Conservation (phyloP, 805 yeast species). For the Schwanniomyces sp. region DNA sequence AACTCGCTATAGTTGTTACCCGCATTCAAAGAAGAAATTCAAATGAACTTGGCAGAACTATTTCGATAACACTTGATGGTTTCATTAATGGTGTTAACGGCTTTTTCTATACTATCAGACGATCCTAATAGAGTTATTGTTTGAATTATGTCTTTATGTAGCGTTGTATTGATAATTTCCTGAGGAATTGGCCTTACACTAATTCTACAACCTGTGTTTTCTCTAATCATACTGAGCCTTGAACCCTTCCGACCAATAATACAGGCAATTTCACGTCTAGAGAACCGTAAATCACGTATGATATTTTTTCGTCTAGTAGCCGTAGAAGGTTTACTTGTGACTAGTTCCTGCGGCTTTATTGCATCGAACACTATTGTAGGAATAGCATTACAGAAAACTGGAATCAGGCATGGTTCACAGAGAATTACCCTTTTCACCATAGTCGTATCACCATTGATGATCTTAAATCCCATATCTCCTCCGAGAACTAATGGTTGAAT, state of each 20-base stretch:
- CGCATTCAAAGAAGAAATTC: constrained; percentile 1
- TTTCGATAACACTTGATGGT: constrained; percentile 3
- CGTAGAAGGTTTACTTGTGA: neutral
- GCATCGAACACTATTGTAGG: neutral
- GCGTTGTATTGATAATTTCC: neutral
- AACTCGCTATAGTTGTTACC: constrained; percentile 6
- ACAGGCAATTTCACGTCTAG: constrained; percentile 19
- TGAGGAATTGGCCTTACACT: constrained; percentile 15
- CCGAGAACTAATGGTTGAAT: neutral
- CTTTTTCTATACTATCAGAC: constrained; percentile 12
- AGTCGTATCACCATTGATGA: neutral
- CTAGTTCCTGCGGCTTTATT: neutral
- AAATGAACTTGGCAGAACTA: constrained; percentile 3
- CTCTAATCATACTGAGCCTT: constrained; percentile 19
- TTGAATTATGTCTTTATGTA: constrained; percentile 16
- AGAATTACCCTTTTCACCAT: neutral
- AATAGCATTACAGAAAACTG: neutral
- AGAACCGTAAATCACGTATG: neutral
- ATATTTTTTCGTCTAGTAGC: neutral
- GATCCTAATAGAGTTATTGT: constrained; percentile 7
- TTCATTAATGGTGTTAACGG: constrained; percentile 9
- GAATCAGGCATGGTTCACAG: neutral
- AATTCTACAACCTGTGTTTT: constrained; percentile 20
- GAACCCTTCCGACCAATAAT: constrained; percentile 26
- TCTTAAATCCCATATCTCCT: neutral